Percentiles rank a stretch among this genome's conserved stretches.
Conservation (phyloP, 2,329 filamentous ascomycete species). For the Podosphaera aphanis region DNA sequence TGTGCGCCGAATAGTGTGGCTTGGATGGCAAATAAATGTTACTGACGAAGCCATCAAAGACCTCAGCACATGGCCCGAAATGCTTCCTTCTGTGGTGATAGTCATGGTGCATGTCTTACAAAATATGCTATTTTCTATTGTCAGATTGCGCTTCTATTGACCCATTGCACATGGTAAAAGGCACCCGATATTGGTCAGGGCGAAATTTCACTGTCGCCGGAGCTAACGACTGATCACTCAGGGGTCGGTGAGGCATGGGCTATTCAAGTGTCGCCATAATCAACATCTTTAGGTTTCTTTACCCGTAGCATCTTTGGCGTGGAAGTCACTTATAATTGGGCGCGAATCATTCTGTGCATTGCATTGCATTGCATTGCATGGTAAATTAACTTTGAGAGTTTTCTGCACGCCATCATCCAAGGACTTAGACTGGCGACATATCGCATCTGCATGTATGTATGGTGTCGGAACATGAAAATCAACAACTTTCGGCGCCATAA, state of each 20-base stretch:
- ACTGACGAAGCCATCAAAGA: conserved; percentile 41
- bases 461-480: no score
- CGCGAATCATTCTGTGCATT: no score
- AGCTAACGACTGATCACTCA: no score
- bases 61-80: conserved; percentile 40
- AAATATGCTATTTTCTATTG: conserved; percentile 50
- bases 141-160: conserved; percentile 21
- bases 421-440: not conserved
- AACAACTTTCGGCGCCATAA: no score
- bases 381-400: not conserved
- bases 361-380: not conserved
- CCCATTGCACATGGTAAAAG: no score
- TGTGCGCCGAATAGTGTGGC: conserved; percentile 32
- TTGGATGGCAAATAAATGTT: conserved; percentile 36
- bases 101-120: conserved; percentile 46
- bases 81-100: conserved; percentile 40
- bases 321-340: no score
- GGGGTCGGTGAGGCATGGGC: no score
- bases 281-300: no score
- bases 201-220: no score
- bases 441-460: not conserved
- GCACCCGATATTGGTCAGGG: no score
- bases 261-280: no score
- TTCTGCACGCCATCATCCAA: not conserved
- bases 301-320: no score